Percentiles rank a stretch among this genome's conserved stretches.
phyloP scores from a whole-genome alignment of 2,329 filamentous ascomycete genomes.

The Tolypocladium sp. region DNA sequence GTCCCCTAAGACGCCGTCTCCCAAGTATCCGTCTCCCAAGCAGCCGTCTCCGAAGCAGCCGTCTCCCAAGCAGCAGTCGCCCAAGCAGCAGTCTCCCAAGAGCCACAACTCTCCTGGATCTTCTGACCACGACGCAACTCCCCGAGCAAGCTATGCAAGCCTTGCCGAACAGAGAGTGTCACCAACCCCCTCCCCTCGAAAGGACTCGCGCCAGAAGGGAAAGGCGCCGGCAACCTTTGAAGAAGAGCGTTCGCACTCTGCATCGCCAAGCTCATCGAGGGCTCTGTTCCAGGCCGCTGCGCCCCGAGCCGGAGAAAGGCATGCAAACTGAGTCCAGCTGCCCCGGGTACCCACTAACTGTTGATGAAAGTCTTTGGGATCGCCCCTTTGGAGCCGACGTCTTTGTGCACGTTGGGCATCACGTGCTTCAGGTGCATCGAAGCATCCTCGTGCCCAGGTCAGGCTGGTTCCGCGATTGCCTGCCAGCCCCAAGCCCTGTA shows the following conservation, averaged over 20 bases:
- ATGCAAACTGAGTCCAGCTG: background rate
- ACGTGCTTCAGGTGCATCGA: conserved; percentile 22
- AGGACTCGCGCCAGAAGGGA: background rate
- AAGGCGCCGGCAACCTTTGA: background rate
- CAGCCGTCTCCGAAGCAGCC: background rate
- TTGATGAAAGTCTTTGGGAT: conserved; percentile 17
- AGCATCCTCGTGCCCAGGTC: conserved; percentile 22
- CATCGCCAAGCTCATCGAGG: conserved; percentile 6
- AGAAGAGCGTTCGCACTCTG: background rate
- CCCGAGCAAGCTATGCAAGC: background rate
- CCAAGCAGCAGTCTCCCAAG: background rate
- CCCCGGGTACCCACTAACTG: background rate
- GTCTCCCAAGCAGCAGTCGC: too few species aligned
- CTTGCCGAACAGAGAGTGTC: background rate
- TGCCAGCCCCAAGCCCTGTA: conserved; percentile 19
- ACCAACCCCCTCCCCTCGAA: background rate
- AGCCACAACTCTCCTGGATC: conserved; percentile 1
- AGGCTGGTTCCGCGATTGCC: conserved; percentile 21
- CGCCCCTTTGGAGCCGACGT: conserved; percentile 23
- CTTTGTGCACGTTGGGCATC: conserved; percentile 13
- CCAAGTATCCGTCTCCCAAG: background rate
- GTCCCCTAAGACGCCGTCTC: background rate
- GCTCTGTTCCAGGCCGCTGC: conserved; percentile 16
- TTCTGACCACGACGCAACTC: background rate
- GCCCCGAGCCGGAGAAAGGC: conserved; percentile 16